Evolutionary conservation across 1,284 basidiomycete genomes (phyloP).

Genomic region (Cutaneotrichosporon mucoides): DNA sequence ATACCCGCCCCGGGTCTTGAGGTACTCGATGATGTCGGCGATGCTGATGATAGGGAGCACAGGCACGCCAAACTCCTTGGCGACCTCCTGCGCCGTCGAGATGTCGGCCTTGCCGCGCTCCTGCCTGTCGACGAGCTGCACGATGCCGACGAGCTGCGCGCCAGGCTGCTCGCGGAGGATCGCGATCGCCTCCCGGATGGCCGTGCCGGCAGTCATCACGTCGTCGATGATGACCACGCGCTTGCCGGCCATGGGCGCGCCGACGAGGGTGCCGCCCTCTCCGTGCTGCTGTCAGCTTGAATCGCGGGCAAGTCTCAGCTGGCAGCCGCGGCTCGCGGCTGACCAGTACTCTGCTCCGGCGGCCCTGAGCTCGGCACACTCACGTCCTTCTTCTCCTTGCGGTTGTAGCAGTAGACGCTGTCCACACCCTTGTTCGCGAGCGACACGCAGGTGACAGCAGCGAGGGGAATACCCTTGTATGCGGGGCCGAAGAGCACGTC

Average conservation of each 20-base stretch:
- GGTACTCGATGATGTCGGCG: conserved; percentile 78
- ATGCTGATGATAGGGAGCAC: conserved; percentile 74
- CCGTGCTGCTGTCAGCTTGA: conserved; percentile 58
- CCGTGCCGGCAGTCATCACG: conserved; percentile 95
- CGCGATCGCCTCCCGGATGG: conserved; percentile 74
- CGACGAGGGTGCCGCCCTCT: conserved; percentile 92
- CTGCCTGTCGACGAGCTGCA: conserved; percentile 84
- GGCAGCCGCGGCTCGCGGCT: background rate
- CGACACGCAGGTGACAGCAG: conserved; percentile 77
- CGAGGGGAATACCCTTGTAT: conserved; percentile 96
- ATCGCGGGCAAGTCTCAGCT: background rate
- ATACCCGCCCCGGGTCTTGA: conserved; percentile 63
- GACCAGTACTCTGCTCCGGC: background rate
- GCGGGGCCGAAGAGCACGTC: conserved; percentile 95
- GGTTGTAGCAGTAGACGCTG: conserved; percentile 67
- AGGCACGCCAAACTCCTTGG: conserved; percentile 63
- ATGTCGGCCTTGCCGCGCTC: conserved; percentile 65
- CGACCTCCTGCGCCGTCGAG: conserved; percentile 84
- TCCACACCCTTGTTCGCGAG: conserved; percentile 48
- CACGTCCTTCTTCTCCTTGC: conserved; percentile 86
- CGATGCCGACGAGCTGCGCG: conserved; percentile 81
- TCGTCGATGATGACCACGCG: conserved; percentile 92
- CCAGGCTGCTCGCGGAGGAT: conserved; percentile 61
- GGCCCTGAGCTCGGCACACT: conserved; percentile 15
- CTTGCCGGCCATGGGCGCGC: conserved; percentile 72